phyloP scores from a whole-genome alignment of 768 basidiomycete species.

The Tricholomella constricta region DNA sequence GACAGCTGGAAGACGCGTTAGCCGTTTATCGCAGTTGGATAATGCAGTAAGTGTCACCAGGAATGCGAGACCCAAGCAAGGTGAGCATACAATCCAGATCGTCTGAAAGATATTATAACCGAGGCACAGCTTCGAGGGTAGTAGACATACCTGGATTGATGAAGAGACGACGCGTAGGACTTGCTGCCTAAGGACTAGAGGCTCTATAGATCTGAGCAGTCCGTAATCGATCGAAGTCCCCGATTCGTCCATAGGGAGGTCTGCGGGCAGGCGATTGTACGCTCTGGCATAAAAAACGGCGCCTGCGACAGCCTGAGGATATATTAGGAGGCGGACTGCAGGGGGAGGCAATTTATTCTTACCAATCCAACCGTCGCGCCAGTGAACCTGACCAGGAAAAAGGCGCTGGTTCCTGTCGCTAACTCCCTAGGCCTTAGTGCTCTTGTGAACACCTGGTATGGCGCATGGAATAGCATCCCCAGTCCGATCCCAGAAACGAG shows the following conservation, averaged over 20 bases:
- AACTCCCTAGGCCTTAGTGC: constrained; percentile 66
- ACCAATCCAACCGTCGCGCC: constrained; percentile 84
- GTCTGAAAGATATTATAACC: constrained; percentile 39
- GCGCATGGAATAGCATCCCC: constrained; percentile 85
- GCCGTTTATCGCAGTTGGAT: neutral
- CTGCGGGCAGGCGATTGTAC: constrained; percentile 48
- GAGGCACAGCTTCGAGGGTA: neutral
- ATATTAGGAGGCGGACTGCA: constrained; percentile 18
- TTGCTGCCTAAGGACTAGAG: constrained; percentile 43
- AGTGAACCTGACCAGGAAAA: constrained; percentile 86
- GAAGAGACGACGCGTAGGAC: constrained; percentile 57
- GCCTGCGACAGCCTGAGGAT: constrained; percentile 68
- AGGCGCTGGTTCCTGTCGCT: constrained; percentile 81
- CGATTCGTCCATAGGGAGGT: constrained; percentile 40
- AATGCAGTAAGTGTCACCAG: constrained; percentile 44
- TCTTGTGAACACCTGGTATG: constrained; percentile 77
- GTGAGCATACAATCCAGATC: constrained; percentile 74
- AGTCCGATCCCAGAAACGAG: constrained; percentile 76
- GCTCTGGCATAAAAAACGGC: constrained; percentile 66
- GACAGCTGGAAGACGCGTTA: constrained; percentile 36
- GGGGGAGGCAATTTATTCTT: constrained; percentile 25
- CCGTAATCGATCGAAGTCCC: constrained; percentile 58
- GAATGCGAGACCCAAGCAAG: constrained; percentile 65
- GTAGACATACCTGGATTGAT: constrained; percentile 60
- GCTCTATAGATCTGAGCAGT: constrained; percentile 46